Percentiles rank a stretch among this genome's conserved stretches.
phyloP scores from a whole-genome alignment of 257 asterid species.

The Echium plantagineum region DNA sequence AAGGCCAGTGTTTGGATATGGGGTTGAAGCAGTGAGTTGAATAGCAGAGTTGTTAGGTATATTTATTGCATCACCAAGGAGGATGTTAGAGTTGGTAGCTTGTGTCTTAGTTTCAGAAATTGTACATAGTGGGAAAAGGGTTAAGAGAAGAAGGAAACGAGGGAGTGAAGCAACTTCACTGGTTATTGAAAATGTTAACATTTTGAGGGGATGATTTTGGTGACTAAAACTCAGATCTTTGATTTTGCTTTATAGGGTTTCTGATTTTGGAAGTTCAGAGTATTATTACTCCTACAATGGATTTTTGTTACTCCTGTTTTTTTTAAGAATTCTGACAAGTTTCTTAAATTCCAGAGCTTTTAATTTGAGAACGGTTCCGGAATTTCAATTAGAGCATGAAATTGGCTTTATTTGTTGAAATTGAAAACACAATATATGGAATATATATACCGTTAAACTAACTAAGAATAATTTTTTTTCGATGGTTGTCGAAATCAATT shows the following conservation, averaged over 20 bases:
- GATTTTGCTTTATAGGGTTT: neutral
- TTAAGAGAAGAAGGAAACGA: slow-evolving; percentile 14
- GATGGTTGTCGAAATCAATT: too few species aligned
- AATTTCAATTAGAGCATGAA: too few species aligned
- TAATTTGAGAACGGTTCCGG: too few species aligned
- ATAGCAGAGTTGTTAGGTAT: slow-evolving; percentile 19
- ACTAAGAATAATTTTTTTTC: too few species aligned
- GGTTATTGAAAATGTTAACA: neutral
- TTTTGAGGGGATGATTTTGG: neutral
- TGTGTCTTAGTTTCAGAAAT: slow-evolving; percentile 32
- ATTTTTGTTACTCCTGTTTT: too few species aligned
- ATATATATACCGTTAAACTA: too few species aligned
- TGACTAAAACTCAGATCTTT: neutral
- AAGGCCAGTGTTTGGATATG: slow-evolving; percentile 46
- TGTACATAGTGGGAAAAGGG: slow-evolving; percentile 17
- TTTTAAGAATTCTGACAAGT: too few species aligned
- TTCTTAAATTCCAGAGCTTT: too few species aligned
- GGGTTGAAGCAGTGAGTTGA: slow-evolving; percentile 39
- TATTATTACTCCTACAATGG: too few species aligned
- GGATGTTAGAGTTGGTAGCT: slow-evolving; percentile 31
- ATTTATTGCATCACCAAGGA: slow-evolving; percentile 43
- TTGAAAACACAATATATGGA: too few species aligned
- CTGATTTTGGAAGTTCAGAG: too few species aligned
- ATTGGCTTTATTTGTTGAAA: too few species aligned
- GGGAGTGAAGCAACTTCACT: neutral